Evolutionary conservation across 352 stramenopile genomes (phyloP).

Genomic region (Phytopythium sindhum): DNA sequence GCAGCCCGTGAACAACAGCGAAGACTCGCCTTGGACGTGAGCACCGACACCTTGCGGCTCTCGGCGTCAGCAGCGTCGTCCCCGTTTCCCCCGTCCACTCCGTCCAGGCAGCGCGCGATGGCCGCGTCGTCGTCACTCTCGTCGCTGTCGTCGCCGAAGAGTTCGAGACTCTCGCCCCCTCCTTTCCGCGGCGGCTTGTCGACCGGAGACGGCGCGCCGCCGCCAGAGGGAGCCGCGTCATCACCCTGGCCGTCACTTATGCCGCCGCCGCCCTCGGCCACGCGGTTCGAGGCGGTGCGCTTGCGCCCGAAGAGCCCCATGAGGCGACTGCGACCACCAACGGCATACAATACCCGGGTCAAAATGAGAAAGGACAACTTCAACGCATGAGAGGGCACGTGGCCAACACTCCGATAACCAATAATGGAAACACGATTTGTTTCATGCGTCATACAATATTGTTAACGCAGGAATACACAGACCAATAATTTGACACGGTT

Average conservation of each 20-base stretch:
- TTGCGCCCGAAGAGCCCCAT: conserved; percentile 46
- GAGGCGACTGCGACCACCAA: background rate
- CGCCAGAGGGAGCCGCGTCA: background rate
- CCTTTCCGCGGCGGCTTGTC: conserved; percentile 9
- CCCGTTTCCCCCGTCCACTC: conserved; percentile 16
- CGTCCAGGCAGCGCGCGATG: conserved; percentile 64
- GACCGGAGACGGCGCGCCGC: background rate
- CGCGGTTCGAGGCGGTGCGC: conserved; percentile 12
- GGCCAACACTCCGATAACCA: background rate
- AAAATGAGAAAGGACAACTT: background rate
- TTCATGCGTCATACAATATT: too few relatives aligned
- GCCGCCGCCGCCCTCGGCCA: conserved; percentile 34
- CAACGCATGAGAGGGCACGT: background rate
- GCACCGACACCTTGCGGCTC: conserved; percentile 60
- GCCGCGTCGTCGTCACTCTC: conserved; percentile 81
- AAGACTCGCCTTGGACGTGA: conserved; percentile 54
- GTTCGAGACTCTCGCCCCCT: conserved; percentile 26
- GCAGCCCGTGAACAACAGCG: background rate
- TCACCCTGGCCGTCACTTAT: background rate
- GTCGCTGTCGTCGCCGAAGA: conserved; percentile 74
- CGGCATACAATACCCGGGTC: conserved; percentile 1
- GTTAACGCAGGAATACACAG: background rate
- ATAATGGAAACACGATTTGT: too few relatives aligned
- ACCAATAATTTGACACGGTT: background rate
- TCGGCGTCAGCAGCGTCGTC: conserved; percentile 31